Evolutionary conservation across 202 grass and related monocot species (phyloP), one percentile per base, ranked within the genome.

Genomic region (Zizania palustris): DNA sequence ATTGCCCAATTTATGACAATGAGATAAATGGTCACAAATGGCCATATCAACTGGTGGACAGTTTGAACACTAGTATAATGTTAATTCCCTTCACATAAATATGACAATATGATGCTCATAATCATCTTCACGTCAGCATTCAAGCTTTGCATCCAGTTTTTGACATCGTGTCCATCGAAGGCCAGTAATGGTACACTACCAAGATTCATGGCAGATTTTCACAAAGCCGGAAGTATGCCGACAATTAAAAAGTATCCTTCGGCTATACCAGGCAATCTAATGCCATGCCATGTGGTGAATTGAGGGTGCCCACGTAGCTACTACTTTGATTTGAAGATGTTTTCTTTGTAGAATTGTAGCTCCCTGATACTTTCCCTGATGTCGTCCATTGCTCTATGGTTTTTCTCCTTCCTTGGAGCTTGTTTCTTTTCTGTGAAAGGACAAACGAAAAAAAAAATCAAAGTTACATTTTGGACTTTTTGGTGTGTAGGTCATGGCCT

Each of bases 281-380:
- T 53, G 13, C 15, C n/a, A n/a, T n/a, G n/a, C n/a, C 1, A 9
- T 12, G 57, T 37, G 4, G 16, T 34, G 41, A 70, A 38, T 40
- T 45, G 42, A 60, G 22, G 66, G 39, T 79, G 54, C 15, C 12
- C 37, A 37, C 48, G n/a, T 33, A n/a, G n/a, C 36, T 80, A 83
- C 53, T 84, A 41, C 56, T 71, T 96, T 59, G 77, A 82, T 85
- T 97, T 93, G 83, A 97, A 97, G 71, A 93, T 97, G 67, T 83
- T 90, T 58, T 93, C 83, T 81, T 89, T 91, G 77, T 93, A 97
- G 43, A 78, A 97, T 81, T 91, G 83, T 68, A 93, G 79, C 77
- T 97, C 90, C 50, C 59, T 83, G 53, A 97, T 97, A 65, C 90
- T 93, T 49, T 93, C 90, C 84, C 92, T 91, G 33, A 91, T 91